Evolutionary conservation across 2,329 filamentous ascomycete genomes (phyloP), one percentile per base, ranked within the genome.

Genomic region (Stemphylium vesicarium): DNA sequence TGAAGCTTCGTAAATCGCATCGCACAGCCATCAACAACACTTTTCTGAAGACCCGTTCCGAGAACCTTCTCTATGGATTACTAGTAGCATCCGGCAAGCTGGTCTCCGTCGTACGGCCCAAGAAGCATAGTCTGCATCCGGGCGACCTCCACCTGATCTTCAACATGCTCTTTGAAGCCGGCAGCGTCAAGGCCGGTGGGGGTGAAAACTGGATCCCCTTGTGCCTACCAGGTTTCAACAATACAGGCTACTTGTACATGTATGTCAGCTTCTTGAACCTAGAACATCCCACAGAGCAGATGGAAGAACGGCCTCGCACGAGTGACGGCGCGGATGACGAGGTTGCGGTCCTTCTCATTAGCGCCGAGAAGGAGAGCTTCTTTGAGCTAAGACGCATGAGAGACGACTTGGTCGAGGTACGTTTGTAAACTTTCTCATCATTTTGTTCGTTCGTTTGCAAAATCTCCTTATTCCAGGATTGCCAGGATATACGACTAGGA

Each of bases 91-190:
- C 93, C 11, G 94, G 93, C 4, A 89, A 90, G 68, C 87, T 99
- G 5, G 95, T 99, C 62, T 97, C 93, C 71, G 96, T 99, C 33
- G 90, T 98, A 13, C 84, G 95, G 33, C 96, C 96, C 5, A 93
- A 96, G 65, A 91, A 95, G 53, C 95, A 99, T 75, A 97, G 93
- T 0, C 82, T 99, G 2, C 96, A 99, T 66, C 95, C 96, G 0
- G 94, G 93, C 60, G 95, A 99, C 72, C 82, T 99, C 20, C 94
- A 97, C 70, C 84, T 99, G 40, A 93, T 99, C 57, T 99, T 99
- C 82, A 98, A 98, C 72, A 99, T 99, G 96, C 86, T 99, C 2
- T 99, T 99, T 68, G 93, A 96, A 78, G 95, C 94, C 2, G 91
- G 92, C 43, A 90, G 91, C 38, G 89, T 99, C 72, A 94, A 95